Conservation (phyloP, 2,329 filamentous ascomycete species). For the Fusarium albosuccineum region DNA sequence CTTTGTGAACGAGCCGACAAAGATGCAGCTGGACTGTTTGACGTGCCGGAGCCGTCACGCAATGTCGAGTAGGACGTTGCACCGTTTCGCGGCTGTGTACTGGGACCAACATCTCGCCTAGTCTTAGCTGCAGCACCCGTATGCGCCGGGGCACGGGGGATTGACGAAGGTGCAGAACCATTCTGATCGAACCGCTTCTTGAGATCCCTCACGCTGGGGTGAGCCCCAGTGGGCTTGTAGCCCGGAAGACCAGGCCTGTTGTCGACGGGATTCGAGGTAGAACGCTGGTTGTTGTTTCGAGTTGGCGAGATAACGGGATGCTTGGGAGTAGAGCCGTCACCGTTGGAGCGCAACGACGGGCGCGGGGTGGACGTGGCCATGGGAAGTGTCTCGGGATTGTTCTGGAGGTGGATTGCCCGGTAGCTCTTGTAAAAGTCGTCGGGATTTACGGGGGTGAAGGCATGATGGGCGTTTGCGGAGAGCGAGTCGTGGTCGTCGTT, state of each 20-base stretch:
- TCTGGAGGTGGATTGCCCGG: conserved; percentile 54
- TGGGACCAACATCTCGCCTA: conserved; percentile 51
- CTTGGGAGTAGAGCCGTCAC: conserved; percentile 64
- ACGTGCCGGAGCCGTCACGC: conserved; percentile 50
- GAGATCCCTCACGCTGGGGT: conserved; percentile 84
- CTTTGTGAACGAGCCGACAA: conserved; percentile 57
- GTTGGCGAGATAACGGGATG: conserved; percentile 57
- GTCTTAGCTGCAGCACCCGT: conserved; percentile 50
- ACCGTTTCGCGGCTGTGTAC: conserved; percentile 51
- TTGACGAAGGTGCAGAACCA: conserved; percentile 49
- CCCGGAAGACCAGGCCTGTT: conserved; percentile 52
- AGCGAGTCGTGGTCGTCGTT: conserved; percentile 40
- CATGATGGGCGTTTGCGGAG: conserved; percentile 50
- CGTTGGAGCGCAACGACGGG: conserved; percentile 62
- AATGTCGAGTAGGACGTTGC: conserved; percentile 57
- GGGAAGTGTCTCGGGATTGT: conserved; percentile 51
- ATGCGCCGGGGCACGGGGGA: conserved; percentile 53
- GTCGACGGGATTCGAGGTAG: conserved; percentile 68
- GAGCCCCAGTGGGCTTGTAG: conserved; percentile 53
- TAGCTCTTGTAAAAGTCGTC: conserved; percentile 69
- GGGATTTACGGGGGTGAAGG: conserved; percentile 60
- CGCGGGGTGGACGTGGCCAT: conserved; percentile 58
- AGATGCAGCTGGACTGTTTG: conserved; percentile 34
- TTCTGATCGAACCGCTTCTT: conserved; percentile 83
- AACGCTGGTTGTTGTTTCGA: conserved; percentile 60